phyloP scores from a whole-genome alignment of 129 eudicot species.

The Chrysanthemum seticuspe region DNA sequence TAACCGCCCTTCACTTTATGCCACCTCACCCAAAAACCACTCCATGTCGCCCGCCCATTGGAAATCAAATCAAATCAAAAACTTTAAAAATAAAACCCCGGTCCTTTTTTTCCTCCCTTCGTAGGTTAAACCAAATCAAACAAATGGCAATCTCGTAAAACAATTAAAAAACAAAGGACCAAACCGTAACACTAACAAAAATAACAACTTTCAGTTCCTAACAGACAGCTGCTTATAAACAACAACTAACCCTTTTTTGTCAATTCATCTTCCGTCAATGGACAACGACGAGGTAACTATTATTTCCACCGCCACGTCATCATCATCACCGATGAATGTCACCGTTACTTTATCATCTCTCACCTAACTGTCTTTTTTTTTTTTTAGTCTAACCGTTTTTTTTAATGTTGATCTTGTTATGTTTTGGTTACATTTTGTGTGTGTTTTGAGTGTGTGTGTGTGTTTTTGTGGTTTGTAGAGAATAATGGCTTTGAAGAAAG shows the following conservation, averaged over 20 bases:
- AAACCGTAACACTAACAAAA: constrained; percentile 31
- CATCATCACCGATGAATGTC: neutral
- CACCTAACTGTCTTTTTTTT: neutral
- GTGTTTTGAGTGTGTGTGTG: constrained; percentile 17
- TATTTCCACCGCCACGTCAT: constrained; percentile 4
- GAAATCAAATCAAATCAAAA: constrained; percentile 19
- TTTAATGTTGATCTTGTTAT: constrained; percentile 16
- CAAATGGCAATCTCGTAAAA: constrained; percentile 29
- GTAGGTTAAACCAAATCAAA: constrained; percentile 21
- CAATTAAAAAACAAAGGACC: constrained; percentile 13
- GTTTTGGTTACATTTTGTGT: constrained; percentile 33
- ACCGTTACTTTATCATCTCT: constrained; percentile 13
- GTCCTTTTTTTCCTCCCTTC: constrained; percentile 26
- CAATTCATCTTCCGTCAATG: constrained; percentile 33
- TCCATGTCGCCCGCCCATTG: constrained; percentile 29
- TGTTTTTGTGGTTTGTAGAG: constrained; percentile 47
- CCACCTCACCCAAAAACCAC: constrained; percentile 13
- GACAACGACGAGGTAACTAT: constrained; percentile 51
- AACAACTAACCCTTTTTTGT: constrained; percentile 32
- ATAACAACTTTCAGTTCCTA: constrained; percentile 51
- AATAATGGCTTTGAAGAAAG: constrained; percentile 77
- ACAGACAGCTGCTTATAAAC: constrained; percentile 56
- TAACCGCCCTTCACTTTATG: neutral
- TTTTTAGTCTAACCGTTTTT: constrained; percentile 26
- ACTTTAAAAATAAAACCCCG: constrained; percentile 30